These are phyloP conservation scores for Aspergillus panamensis DNA, from an alignment of 495 filamentous ascomycete species.

Conservation along the genomic window DNA sequence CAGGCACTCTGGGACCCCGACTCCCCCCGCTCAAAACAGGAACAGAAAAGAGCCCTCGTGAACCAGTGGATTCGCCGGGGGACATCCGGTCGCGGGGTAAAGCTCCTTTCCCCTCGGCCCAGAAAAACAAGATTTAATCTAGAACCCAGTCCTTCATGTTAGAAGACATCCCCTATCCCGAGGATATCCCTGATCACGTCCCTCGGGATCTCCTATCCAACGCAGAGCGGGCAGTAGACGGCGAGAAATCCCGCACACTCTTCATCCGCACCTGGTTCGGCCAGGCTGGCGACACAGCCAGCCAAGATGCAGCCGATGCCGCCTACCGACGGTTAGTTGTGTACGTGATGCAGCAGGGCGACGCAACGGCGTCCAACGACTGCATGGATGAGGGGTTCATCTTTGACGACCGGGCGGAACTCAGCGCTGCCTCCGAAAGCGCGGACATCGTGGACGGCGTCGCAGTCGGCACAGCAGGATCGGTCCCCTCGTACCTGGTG, in stretches of 20 bases:
- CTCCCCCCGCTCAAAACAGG: slow-evolving; percentile 4
- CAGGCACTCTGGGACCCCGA: slow-evolving; percentile 13
- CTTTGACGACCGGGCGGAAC: slow-evolving; percentile 13
- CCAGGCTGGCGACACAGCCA: background rate
- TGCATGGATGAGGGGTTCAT: slow-evolving; percentile 10
- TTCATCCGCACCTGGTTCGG: slow-evolving; percentile 22
- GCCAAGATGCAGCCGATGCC: slow-evolving; percentile 10
- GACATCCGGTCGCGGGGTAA: slow-evolving; percentile 8
- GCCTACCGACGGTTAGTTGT: slow-evolving; percentile 7
- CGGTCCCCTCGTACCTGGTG: slow-evolving; percentile 12
- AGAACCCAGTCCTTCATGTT: background rate
- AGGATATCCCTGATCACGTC: slow-evolving; percentile 20
- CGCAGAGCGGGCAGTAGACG: slow-evolving; percentile 8
- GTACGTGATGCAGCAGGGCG: background rate
- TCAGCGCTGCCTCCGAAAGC: background rate
- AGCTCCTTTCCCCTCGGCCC: background rate
- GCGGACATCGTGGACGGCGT: slow-evolving; percentile 1
- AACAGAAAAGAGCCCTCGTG: slow-evolving; percentile 6
- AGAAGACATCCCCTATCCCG: background rate
- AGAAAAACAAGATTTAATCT: background rate
- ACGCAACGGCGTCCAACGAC: background rate
- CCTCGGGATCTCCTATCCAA: slow-evolving; percentile 9
- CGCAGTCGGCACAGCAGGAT: slow-evolving; percentile 8
- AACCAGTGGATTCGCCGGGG: slow-evolving; percentile 12
- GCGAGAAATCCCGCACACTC: slow-evolving; percentile 1